Base-by-base conservation (phyloP, 768 basidiomycete genomes). In the Panus rudis region DNA sequence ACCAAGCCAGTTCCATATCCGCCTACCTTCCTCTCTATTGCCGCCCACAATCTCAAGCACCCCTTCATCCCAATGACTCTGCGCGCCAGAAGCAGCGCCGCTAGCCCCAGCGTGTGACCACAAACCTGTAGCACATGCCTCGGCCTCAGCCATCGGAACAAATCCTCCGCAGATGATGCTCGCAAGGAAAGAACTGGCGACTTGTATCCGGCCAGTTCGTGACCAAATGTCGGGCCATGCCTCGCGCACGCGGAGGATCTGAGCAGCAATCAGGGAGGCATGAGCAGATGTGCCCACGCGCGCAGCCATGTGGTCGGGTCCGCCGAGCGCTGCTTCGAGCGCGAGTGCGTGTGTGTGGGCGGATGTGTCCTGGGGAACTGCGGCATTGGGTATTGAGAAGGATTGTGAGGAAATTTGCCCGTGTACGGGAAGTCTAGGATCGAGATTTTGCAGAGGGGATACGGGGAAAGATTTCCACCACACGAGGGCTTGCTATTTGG, bases 401-500 rank as follows among this genome's bases (percentile, higher is more conserved):
- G 74, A 72, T 19, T 76, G 75, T 0, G 81, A 64, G 1, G 75
- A 71, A 44, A 90, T 81, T 53, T 87, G 86, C 1, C 74, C 64
- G 52, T 84, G 76, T 6, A 90, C 63, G 0, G 82, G 77, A n/a
- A 78, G 60, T 50, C 78, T 75, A 2, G 86, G 77, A 55, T 88
- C 84, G 39, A 90, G 68, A 14, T 79, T 73, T 19, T 84, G 83
- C 41, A 91, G 69, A 6, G 79, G 79, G 12, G 81, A 78, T 11
- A 85, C 73, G 8, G 85, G 75, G 6, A 79, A 82, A 1, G 84
- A 79, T 63, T 86, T 87, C 85, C 87, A 90, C 84, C 86, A 90
- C 30, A 91, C 87, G 16, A 88, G 68, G 3, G 85, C 84, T 57
- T 83, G 79, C 79, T 69, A 46, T 10, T 33, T 23, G 25, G 4